Evolutionary conservation across 192 early-diverging fungal genomes (phyloP).

Genomic region (Hyaloraphidium curvatum): DNA sequence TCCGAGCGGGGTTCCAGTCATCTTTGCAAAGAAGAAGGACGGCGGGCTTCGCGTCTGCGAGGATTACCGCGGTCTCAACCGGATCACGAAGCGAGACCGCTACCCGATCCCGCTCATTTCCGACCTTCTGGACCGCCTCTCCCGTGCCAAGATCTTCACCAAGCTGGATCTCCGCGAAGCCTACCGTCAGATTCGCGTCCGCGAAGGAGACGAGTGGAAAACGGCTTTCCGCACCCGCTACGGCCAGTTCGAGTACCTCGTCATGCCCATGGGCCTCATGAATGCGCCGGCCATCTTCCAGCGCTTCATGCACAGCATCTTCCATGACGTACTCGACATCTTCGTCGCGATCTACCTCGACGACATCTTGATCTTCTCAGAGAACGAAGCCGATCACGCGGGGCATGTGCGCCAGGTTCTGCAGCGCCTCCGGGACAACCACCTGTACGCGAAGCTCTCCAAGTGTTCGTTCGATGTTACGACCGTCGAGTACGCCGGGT

Average conservation of each 20-base stretch:
- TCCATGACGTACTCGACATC: constrained; percentile 6
- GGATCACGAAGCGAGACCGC: constrained; percentile 10
- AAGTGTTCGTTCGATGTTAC: constrained; percentile 15
- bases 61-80: constrained; percentile 20
- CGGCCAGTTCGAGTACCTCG: constrained; percentile 13
- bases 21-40: constrained; percentile 21
- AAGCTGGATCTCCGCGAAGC: background rate
- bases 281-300: constrained; percentile 20
- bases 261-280: constrained; percentile 14
- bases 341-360: too few relatives aligned
- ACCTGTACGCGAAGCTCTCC: constrained; percentile 13
- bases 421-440: constrained; percentile 7
- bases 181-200: constrained; percentile 1
- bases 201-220: constrained; percentile 4
- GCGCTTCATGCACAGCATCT: constrained; percentile 15
- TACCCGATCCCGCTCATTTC: constrained; percentile 18
- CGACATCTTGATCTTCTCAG: constrained; percentile 23
- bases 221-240: constrained; percentile 13
- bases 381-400: background rate
- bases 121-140: constrained; percentile 10
- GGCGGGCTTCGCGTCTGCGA: constrained; percentile 11
- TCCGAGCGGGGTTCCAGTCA: constrained; percentile 11
- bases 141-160: too few relatives aligned
- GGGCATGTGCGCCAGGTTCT: constrained; percentile 9
- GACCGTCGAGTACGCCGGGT: too few relatives aligned